These are phyloP conservation scores for Stereocaulon alpinum DNA, from an alignment of 495 filamentous ascomycete genomes.

Conservation along the genomic window DNA sequence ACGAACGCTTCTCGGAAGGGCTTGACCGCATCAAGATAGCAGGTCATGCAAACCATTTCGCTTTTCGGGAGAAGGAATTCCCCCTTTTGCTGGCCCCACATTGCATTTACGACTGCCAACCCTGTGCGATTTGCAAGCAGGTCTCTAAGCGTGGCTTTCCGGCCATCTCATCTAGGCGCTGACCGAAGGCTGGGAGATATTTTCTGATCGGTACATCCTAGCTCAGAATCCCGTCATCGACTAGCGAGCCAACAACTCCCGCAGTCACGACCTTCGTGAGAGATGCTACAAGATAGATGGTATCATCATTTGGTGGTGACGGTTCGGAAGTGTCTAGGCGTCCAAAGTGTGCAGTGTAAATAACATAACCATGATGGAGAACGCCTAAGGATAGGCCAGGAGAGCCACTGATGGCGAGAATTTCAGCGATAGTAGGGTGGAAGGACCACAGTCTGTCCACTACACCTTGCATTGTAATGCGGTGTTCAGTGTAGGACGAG, in stretches of 20 bases:
- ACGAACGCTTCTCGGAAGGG: not conserved
- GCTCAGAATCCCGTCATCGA: slow-evolving; percentile 5
- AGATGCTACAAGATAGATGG: slow-evolving; percentile 4
- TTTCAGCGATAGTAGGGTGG: not conserved
- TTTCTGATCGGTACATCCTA: slow-evolving; percentile 2
- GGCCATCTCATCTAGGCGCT: not conserved
- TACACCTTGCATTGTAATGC: no score
- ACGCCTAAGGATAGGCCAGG: slow-evolving; percentile 4
- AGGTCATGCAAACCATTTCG: not conserved
- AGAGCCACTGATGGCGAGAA: not conserved
- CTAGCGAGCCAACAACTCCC: not conserved
- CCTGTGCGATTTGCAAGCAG: not conserved
- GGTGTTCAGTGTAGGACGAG: no score
- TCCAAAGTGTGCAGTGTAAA: slow-evolving; percentile 7
- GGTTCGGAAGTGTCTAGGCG: not conserved
- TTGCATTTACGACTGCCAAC: not conserved
- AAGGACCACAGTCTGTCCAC: no score
- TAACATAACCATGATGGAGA: not conserved
- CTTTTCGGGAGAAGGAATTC: not conserved
- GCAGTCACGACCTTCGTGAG: slow-evolving; percentile 2
- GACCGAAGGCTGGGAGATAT: slow-evolving; percentile 6
- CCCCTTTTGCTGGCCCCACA: not conserved
- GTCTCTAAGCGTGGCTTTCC: not conserved
- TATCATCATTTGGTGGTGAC: not conserved
- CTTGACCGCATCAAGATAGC: not conserved